Percentiles rank a stretch among this genome's conserved stretches.
Conservation (phyloP, 2,329 filamentous ascomycete genomes). For the Metarhizium rileyi region DNA sequence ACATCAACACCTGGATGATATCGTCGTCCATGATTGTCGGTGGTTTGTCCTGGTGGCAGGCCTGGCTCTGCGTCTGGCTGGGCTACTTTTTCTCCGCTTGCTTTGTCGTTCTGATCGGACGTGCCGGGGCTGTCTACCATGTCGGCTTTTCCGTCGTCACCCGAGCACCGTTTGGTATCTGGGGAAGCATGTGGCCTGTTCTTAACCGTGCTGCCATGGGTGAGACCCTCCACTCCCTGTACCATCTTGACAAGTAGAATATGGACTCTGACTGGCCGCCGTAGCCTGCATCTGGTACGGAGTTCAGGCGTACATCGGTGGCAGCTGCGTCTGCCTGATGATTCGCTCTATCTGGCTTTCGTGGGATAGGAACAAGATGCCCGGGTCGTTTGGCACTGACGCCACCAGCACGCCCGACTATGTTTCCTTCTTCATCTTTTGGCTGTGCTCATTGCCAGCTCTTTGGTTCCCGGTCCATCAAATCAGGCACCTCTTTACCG, state of each 20-base stretch:
- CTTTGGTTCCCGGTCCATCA: constrained; percentile 87
- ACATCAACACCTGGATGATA: constrained; percentile 94
- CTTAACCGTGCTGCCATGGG: constrained; percentile 79
- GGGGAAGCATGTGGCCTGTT: constrained; percentile 81
- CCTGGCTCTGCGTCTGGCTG: constrained; percentile 76
- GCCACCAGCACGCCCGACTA: constrained; percentile 69
- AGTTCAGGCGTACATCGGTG: constrained; percentile 77
- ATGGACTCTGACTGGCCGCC: background rate
- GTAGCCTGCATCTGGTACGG: constrained; percentile 79
- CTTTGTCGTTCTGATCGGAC: constrained; percentile 70
- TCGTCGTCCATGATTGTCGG: constrained; percentile 69
- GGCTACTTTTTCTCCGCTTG: constrained; percentile 68
- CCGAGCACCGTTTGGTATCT: constrained; percentile 75
- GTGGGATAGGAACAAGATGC: constrained; percentile 50
- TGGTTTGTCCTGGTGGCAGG: constrained; percentile 85
- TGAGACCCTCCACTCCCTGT: constrained; percentile 19
- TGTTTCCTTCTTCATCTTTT: constrained; percentile 79
- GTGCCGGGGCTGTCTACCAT: constrained; percentile 80
- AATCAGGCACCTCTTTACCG: constrained; percentile 81
- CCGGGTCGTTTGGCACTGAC: constrained; percentile 52
- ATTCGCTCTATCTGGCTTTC: constrained; percentile 73
- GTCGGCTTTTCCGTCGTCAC: constrained; percentile 79
- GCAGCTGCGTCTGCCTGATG: constrained; percentile 79
- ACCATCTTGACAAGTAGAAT: background rate
- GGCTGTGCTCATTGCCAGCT: constrained; percentile 68